These are phyloP conservation scores for Claviceps fusiformis DNA, from an alignment of 2,329 filamentous ascomycete genomes.

Conservation along the genomic window DNA sequence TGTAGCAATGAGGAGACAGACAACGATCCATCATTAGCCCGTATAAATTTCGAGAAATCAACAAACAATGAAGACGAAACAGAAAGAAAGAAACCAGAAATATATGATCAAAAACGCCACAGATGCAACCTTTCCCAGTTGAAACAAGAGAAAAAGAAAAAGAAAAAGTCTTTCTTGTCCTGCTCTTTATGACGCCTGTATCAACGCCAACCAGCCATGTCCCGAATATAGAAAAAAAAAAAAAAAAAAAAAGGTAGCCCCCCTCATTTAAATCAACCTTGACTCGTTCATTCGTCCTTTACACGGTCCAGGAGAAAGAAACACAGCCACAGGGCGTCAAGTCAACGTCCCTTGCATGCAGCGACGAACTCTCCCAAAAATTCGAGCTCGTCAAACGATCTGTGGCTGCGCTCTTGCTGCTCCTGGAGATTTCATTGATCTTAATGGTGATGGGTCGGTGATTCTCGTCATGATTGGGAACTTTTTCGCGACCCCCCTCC, in stretches of 20 bases:
- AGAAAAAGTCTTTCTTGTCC: neutral
- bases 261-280: neutral
- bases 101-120: neutral
- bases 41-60: neutral
- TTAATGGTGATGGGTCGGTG: conserved; percentile 28
- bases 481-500: conserved; percentile 22
- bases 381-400: conserved; percentile 3
- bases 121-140: neutral
- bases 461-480: conserved; percentile 18
- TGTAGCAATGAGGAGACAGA: neutral
- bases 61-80: neutral
- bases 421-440: conserved; percentile 25
- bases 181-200: neutral
- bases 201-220: neutral
- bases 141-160: neutral
- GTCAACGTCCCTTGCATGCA: conserved; percentile 3
- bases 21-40: neutral
- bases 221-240: neutral
- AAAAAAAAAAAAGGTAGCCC: neutral
- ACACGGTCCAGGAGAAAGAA: conserved; percentile 5
- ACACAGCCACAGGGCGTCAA: conserved; percentile 5
- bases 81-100: neutral
- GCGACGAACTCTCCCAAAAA: neutral
- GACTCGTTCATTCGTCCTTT: neutral
- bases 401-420: neutral